phyloP scores from a whole-genome alignment of 148 eudicot genomes.

The Rhododendron mucronatum region DNA sequence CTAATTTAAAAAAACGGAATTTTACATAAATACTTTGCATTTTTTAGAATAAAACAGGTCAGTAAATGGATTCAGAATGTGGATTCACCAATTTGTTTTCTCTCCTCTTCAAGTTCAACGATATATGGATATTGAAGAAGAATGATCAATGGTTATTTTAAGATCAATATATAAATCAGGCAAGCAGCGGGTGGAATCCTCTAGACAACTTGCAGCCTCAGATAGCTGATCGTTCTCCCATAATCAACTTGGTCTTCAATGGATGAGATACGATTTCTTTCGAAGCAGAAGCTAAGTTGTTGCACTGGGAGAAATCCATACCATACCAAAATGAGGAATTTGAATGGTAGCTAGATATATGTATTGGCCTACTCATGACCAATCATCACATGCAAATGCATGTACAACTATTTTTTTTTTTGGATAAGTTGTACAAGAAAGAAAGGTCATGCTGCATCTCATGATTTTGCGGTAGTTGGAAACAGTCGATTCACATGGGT shows the following conservation, averaged over 20 bases:
- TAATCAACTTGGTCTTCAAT: too few relatives aligned
- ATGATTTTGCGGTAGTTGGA: not conserved
- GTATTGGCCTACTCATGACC: not conserved
- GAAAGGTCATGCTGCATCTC: not conserved
- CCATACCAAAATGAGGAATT: not conserved
- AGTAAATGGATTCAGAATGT: too few relatives aligned
- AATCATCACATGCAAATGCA: not conserved
- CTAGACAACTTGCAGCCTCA: slow-evolving; percentile 8
- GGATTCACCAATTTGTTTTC: not conserved
- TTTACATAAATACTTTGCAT: too few relatives aligned
- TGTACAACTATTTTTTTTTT: not conserved
- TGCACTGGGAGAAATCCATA: too few relatives aligned
- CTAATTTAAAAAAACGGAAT: too few relatives aligned
- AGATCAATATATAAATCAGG: slow-evolving; percentile 7
- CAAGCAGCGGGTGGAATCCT: not conserved
- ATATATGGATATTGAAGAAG: not conserved
- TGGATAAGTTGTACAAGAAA: not conserved
- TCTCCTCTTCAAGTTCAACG: not conserved
- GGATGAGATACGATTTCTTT: too few relatives aligned
- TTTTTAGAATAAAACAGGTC: too few relatives aligned
- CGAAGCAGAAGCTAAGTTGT: too few relatives aligned
- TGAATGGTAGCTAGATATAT: not conserved
- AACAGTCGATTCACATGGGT: not conserved
- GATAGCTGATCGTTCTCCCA: not conserved
- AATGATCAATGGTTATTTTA: not conserved